A percentile compares a stretch with the other conserved stretches of the same genome.
phyloP scores from a whole-genome alignment of 2,329 filamentous ascomycete species.

The Pseudopithomyces chartarum region DNA sequence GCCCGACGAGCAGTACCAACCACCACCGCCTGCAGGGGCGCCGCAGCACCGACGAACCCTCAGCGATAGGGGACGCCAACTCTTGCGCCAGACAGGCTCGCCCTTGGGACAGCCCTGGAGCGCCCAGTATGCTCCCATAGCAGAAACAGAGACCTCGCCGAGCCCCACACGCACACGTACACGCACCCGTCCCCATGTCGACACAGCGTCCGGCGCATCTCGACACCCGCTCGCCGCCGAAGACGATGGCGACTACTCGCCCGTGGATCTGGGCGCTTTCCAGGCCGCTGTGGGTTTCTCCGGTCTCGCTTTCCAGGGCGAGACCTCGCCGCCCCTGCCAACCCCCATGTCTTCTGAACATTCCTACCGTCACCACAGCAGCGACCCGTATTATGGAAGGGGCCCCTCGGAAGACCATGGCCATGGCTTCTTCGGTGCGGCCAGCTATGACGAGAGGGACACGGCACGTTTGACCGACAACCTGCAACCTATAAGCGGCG shows the following conservation, averaged over 20 bases:
- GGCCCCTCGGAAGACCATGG: slow-evolving; percentile 58
- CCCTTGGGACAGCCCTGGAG: slow-evolving; percentile 47
- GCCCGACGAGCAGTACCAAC: slow-evolving; percentile 39
- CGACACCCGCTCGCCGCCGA: slow-evolving; percentile 34
- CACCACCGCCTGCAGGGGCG: slow-evolving; percentile 30
- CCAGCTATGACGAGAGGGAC: slow-evolving; percentile 61
- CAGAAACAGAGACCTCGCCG: slow-evolving; percentile 58
- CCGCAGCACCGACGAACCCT: slow-evolving; percentile 51
- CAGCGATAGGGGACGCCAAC: slow-evolving; percentile 54
- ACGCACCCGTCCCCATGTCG: slow-evolving; percentile 36
- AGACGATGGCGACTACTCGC: slow-evolving; percentile 48
- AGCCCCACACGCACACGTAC: slow-evolving; percentile 49
- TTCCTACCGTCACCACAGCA: slow-evolving; percentile 50
- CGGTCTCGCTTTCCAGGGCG: slow-evolving; percentile 52
- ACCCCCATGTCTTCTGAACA: slow-evolving; percentile 48
- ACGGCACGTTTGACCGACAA: slow-evolving; percentile 65
- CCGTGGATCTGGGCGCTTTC: slow-evolving; percentile 53
- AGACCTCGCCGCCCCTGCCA: slow-evolving; percentile 35
- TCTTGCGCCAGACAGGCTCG: slow-evolving; percentile 51
- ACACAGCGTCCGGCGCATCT: slow-evolving; percentile 40
- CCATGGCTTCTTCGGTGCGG: slow-evolving; percentile 60
- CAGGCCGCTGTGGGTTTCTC: slow-evolving; percentile 53
- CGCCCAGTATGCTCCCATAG: slow-evolving; percentile 59
- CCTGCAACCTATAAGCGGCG: slow-evolving; percentile 62
- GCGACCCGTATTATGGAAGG: slow-evolving; percentile 41